Evolutionary conservation across 139 green algal species (phyloP), one percentile per base, ranked within the genome.

Genomic region (Mesostigma viride): DNA sequence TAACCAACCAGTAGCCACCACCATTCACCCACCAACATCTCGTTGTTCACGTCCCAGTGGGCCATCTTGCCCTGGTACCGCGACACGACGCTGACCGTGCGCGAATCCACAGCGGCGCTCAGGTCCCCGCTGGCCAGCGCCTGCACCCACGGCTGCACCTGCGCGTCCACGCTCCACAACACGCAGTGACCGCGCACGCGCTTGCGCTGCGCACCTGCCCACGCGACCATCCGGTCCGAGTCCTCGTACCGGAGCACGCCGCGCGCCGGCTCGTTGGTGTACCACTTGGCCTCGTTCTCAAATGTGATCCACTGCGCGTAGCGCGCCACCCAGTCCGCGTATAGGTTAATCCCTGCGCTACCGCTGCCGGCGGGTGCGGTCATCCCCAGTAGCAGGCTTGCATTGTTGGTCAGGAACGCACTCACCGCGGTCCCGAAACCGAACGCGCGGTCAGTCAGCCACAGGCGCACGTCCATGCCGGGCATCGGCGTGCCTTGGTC

Each of bases 1-100:
- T n/a, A n/a, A n/a, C n/a, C n/a, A n/a, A n/a, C n/a, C n/a, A n/a
- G n/a, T n/a, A n/a, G n/a, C n/a, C n/a, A n/a, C n/a, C n/a, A n/a
- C n/a, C n/a, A n/a, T n/a, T n/a, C n/a, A n/a, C n/a, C n/a, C n/a
- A n/a, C n/a, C n/a, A 76, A 40, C 64, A 73, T 65, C 70, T 76
- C 70, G 70, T 76, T 76, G 63, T 67, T 74, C 3, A 76, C 63
- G 46, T 76, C 70, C 70, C 70, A 76, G 33, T 76, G 70, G 51
- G 36, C 8, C 20, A 76, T 27, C 31, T 32, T 34, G 14, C 70
- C 70, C 36, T 69, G 59, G 64, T 64, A 76, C 11, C 45, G 56
- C 24, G 40, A 47, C 31, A 75, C 68, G 11, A 51, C 40, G 11
- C 14, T 8, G 40, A 24, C 14, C 11, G 14, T 8, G 40, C 40